A percentile compares a stretch with the other conserved stretches of the same genome.
These are phyloP conservation scores for Heritiera littoralis DNA, from an alignment of 345 rosid species.

Conservation along the genomic window DNA sequence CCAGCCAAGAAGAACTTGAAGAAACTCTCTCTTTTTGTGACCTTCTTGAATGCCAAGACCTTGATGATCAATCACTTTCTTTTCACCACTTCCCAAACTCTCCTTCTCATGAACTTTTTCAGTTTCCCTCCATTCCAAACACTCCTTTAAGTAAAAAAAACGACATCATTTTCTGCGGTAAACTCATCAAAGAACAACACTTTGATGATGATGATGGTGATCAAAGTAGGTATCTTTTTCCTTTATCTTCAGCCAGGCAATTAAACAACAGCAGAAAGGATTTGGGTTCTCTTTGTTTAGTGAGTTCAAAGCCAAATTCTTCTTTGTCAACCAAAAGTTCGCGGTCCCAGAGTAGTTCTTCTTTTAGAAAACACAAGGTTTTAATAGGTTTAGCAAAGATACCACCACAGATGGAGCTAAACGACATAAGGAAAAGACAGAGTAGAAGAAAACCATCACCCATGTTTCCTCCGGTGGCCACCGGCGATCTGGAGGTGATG, in stretches of 20 bases:
- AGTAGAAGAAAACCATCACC: slow-evolving; percentile 33
- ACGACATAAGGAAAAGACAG: slow-evolving; percentile 49
- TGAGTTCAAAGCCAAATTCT: background rate
- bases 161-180: slow-evolving; percentile 30
- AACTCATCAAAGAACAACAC: background rate
- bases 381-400: slow-evolving; percentile 39
- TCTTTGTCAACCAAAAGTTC: background rate
- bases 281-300: background rate
- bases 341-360: background rate
- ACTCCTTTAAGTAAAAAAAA: background rate
- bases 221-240: slow-evolving; percentile 7
- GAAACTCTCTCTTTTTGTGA: slow-evolving; percentile 36
- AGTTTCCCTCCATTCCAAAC: slow-evolving; percentile 26
- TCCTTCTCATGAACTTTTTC: slow-evolving; percentile 19
- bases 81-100: background rate
- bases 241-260: background rate
- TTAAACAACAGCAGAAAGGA: background rate
- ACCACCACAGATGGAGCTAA: slow-evolving; percentile 40
- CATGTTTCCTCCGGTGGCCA: slow-evolving; percentile 21
- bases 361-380: slow-evolving; percentile 24
- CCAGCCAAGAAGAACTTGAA: slow-evolving; percentile 11
- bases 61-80: background rate
- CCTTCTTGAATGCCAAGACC: slow-evolving; percentile 23
- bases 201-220: background rate
- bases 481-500: background rate